phyloP scores from a whole-genome alignment of 2,329 filamentous ascomycete genomes.

The Emericellopsis atlantica region DNA sequence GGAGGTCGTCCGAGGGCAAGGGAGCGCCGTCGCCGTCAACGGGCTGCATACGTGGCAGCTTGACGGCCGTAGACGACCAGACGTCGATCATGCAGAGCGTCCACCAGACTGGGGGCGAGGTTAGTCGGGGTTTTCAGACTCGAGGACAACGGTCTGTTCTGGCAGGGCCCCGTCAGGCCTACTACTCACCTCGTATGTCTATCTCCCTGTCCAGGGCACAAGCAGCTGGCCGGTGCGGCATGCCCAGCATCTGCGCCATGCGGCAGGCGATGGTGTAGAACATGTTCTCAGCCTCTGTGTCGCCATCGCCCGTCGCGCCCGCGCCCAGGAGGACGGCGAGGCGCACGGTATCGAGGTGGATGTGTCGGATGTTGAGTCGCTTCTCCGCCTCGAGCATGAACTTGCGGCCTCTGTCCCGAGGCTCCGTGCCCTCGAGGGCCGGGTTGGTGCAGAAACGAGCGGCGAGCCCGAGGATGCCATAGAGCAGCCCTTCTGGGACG shows the following conservation, averaged over 20 bases:
- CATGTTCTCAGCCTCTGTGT: constrained; percentile 21
- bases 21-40: constrained; percentile 8
- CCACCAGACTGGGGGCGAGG: constrained; percentile 7
- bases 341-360: constrained; percentile 22
- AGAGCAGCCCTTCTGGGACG: constrained; percentile 9
- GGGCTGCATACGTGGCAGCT: constrained; percentile 9
- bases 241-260: constrained; percentile 19
- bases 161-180: neutral
- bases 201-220: constrained; percentile 18
- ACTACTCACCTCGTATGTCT: constrained; percentile 14
- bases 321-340: constrained; percentile 23
- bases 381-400: constrained; percentile 9
- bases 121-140: neutral
- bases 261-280: constrained; percentile 23
- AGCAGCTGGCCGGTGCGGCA: constrained; percentile 14
- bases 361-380: constrained; percentile 19
- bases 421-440: constrained; percentile 7
- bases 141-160: no score
- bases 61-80: constrained; percentile 10
- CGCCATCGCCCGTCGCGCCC: constrained; percentile 18
- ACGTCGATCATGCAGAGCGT: constrained; percentile 10
- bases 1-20: constrained; percentile 21
- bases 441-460: constrained; percentile 12
- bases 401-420: constrained; percentile 9
- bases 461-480: constrained; percentile 12